Conservation (phyloP, 2,329 filamentous ascomycete genomes). For the Claviceps spartinae region DNA sequence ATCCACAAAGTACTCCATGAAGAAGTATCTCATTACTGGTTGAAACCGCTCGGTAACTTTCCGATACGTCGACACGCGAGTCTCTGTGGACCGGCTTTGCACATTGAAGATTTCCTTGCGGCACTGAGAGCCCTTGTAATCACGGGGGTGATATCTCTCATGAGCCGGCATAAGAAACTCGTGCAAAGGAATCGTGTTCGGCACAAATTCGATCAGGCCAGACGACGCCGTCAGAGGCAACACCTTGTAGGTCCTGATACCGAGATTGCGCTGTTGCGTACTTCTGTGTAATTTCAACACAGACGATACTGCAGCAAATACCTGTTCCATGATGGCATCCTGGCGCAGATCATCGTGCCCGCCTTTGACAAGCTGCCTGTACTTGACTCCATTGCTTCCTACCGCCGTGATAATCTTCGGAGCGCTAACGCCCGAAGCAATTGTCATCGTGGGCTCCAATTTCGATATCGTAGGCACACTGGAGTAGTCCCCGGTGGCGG, state of each 20-base stretch:
- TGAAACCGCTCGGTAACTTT: conserved; percentile 71
- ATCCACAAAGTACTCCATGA: conserved; percentile 85
- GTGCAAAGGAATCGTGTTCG: conserved; percentile 81
- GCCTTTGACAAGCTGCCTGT: conserved; percentile 89
- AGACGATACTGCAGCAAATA: conserved; percentile 90
- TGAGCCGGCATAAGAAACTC: conserved; percentile 89
- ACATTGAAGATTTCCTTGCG: conserved; percentile 67
- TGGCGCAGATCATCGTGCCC: conserved; percentile 93
- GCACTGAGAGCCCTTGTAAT: conserved; percentile 63
- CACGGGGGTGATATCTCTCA: conserved; percentile 70
- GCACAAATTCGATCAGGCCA: conserved; percentile 94
- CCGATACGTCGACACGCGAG: conserved; percentile 61
- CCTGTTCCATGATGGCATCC: conserved; percentile 98
- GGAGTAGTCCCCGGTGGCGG: conserved; percentile 60
- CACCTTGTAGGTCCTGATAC: conserved; percentile 94
- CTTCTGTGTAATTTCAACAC: conserved; percentile 74
- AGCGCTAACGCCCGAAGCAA: conserved; percentile 81
- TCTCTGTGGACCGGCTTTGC: conserved; percentile 54
- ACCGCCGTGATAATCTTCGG: conserved; percentile 84
- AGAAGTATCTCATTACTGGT: conserved; percentile 92
- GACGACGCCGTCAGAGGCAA: conserved; percentile 72
- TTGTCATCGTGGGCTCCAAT: conserved; percentile 63
- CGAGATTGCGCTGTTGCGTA: conserved; percentile 77
- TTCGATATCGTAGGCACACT: conserved; percentile 58
- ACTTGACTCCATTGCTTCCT: conserved; percentile 62